These are phyloP conservation scores for Russula foetens DNA, from an alignment of 768 basidiomycete genomes.

Conservation along the genomic window DNA sequence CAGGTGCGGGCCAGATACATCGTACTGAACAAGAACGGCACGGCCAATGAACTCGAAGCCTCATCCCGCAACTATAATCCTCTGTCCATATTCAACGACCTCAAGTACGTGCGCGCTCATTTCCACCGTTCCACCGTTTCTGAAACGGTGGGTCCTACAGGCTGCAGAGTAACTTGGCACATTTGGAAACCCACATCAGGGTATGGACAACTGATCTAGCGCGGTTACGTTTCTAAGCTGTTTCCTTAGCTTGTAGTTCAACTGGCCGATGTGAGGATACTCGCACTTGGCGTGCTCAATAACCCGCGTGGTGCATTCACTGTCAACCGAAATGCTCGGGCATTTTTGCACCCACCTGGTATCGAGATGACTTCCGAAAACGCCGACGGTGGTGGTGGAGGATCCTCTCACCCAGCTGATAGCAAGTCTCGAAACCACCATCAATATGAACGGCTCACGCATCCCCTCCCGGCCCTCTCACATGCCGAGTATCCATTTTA, in stretches of 20 bases:
- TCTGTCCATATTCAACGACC: slow-evolving; percentile 56
- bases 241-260: slow-evolving; percentile 54
- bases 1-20: slow-evolving; percentile 46
- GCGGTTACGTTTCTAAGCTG: neutral
- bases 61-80: slow-evolving; percentile 66
- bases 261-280: slow-evolving; percentile 61
- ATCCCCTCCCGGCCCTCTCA: slow-evolving; percentile 47
- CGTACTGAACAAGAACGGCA: slow-evolving; percentile 65
- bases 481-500: slow-evolving; percentile 65
- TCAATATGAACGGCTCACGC: slow-evolving; percentile 34
- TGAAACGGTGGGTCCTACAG: slow-evolving; percentile 29
- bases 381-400: neutral
- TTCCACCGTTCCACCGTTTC: neutral
- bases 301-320: slow-evolving; percentile 47
- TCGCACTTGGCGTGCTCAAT: slow-evolving; percentile 61
- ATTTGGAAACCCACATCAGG: slow-evolving; percentile 57
- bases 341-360: slow-evolving; percentile 63
- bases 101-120: slow-evolving; percentile 47
- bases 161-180: slow-evolving; percentile 57
- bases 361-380: slow-evolving; percentile 31
- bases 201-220: slow-evolving; percentile 33
- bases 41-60: slow-evolving; percentile 61
- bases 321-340: slow-evolving; percentile 60
- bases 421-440: neutral
- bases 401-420: neutral